Conservation (phyloP, 306 rosid genomes). For the Oemleria cerasiformis region DNA sequence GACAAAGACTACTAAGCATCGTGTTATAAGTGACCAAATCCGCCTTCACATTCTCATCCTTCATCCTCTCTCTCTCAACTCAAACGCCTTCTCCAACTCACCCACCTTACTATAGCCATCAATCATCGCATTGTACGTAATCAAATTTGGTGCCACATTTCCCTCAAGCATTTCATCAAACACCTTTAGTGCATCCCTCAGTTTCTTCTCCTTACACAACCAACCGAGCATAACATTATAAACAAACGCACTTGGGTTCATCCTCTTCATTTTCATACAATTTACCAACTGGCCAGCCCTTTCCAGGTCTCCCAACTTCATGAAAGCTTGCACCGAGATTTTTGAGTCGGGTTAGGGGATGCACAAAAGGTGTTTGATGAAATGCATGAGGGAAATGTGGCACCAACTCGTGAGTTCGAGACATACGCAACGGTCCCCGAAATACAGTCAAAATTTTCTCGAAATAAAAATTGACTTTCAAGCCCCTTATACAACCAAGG, state of each 20-base stretch:
- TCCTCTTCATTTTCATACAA: slow-evolving; percentile 44
- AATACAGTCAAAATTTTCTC: too few species aligned
- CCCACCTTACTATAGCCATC: slow-evolving; percentile 69
- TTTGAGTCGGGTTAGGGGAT: slow-evolving; percentile 37
- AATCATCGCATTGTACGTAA: slow-evolving; percentile 61
- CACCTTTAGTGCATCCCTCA: slow-evolving; percentile 54
- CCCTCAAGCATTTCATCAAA: slow-evolving; percentile 65
- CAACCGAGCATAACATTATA: slow-evolving; percentile 56
- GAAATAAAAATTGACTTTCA: too few species aligned
- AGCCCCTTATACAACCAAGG: too few species aligned
- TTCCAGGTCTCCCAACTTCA: slow-evolving; percentile 47
- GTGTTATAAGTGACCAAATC: slow-evolving; percentile 65
- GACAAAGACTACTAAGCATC: slow-evolving; percentile 59
- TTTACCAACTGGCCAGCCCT: slow-evolving; percentile 40
- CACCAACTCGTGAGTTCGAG: too few species aligned
- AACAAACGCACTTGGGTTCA: slow-evolving; percentile 44
- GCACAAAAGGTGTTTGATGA: slow-evolving; percentile 69
- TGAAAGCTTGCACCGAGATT: slow-evolving; percentile 54
- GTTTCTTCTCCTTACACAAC: slow-evolving; percentile 48
- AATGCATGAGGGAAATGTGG: slow-evolving; percentile 40
- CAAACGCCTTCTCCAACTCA: slow-evolving; percentile 55
- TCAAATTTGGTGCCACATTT: slow-evolving; percentile 39
- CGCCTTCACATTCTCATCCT: slow-evolving; percentile 39
- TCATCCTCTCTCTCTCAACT: slow-evolving; percentile 63
- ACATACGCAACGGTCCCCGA: too few species aligned